Percentiles rank a stretch among this genome's conserved stretches.
phyloP scores from a whole-genome alignment of 1,284 basidiomycete genomes.

The Peniophora sp. region DNA sequence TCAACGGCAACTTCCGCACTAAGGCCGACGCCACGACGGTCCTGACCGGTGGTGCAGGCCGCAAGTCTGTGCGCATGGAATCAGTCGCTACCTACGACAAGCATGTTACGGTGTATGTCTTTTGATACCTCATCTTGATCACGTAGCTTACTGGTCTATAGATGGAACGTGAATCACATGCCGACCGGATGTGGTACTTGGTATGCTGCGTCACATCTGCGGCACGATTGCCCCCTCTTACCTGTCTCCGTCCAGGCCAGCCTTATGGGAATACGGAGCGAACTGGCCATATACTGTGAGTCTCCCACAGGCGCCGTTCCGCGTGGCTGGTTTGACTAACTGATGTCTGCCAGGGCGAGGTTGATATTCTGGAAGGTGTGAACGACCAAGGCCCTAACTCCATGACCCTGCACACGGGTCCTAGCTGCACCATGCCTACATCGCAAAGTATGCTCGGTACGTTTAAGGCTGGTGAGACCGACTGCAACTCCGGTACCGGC shows the following conservation, averaged over 20 bases:
- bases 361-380: conserved; percentile 66
- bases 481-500: conserved; percentile 31
- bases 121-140: not conserved
- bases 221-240: too few relatives aligned
- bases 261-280: conserved; percentile 24
- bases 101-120: conserved; percentile 48
- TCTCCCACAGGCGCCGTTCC: not conserved
- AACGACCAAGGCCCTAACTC: conserved; percentile 49
- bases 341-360: conserved; percentile 40
- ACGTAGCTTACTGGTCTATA: conserved; percentile 13
- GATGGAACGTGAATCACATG: conserved; percentile 48
- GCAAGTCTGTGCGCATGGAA: conserved; percentile 51
- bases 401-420: conserved; percentile 55
- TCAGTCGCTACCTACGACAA: conserved; percentile 44
- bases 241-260: conserved; percentile 14
- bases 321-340: not conserved
- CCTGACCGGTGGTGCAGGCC: conserved; percentile 42
- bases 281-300: conserved; percentile 6
- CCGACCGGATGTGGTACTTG: conserved; percentile 57
- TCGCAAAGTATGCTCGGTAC: not conserved
- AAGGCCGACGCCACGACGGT: conserved; percentile 43
- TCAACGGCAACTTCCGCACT: conserved; percentile 23
- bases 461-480: conserved; percentile 3
- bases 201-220: too few relatives aligned
- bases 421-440: conserved; percentile 18